A percentile compares a stretch with the other conserved stretches of the same genome.
These are phyloP conservation scores for Symmetrospora coprosmae DNA, from an alignment of 768 basidiomycete species.

Conservation along the genomic window DNA sequence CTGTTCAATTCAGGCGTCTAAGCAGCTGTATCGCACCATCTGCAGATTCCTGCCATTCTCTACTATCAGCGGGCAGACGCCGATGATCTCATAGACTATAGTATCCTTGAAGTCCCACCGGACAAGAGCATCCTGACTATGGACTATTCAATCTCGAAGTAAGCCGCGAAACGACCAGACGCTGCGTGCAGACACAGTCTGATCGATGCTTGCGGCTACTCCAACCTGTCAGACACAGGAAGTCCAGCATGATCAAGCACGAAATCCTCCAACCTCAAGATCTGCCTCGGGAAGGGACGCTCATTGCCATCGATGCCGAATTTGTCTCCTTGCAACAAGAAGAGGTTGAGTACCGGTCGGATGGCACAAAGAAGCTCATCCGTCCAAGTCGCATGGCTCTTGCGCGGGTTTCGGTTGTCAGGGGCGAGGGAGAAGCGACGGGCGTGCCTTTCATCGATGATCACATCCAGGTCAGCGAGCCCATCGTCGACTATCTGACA, in stretches of 20 bases:
- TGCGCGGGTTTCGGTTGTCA: conserved; percentile 82
- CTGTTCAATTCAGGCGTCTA: neutral
- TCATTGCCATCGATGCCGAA: conserved; percentile 92
- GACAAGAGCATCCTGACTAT: conserved; percentile 51
- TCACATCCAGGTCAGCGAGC: conserved; percentile 89
- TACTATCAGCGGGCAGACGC: conserved; percentile 67
- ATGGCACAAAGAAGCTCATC: conserved; percentile 82
- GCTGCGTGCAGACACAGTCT: no score
- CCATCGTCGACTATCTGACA: conserved; percentile 89
- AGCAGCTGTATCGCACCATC: neutral
- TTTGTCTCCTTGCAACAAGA: conserved; percentile 98
- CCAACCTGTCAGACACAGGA: conserved; percentile 61
- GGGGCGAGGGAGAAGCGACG: conserved; percentile 65
- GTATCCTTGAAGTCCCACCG: conserved; percentile 49
- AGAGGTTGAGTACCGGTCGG: conserved; percentile 85
- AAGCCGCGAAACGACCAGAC: no score
- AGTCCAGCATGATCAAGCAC: conserved; percentile 59
- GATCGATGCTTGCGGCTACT: neutral
- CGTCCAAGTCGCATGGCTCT: conserved; percentile 81
- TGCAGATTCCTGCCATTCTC: conserved; percentile 71
- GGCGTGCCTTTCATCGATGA: conserved; percentile 93
- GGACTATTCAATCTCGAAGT: conserved; percentile 82
- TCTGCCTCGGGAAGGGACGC: conserved; percentile 66
- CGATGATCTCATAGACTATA: conserved; percentile 49
- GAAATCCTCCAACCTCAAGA: conserved; percentile 57